These are phyloP conservation scores for Sporothrix mexicana DNA, from an alignment of 2,329 filamentous ascomycete genomes.

Conservation along the genomic window DNA sequence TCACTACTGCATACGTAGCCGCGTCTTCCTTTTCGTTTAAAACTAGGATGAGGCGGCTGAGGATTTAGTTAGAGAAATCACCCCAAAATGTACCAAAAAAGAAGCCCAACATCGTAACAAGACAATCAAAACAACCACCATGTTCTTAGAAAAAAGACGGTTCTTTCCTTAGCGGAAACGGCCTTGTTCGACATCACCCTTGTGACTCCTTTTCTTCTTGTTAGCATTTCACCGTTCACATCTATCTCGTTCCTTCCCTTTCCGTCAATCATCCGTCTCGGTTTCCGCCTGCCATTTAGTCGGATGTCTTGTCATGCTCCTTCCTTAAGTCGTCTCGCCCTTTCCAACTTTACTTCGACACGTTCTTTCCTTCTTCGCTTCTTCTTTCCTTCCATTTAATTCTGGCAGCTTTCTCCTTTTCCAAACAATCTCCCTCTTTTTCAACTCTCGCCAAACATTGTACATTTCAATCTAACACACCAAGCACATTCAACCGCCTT, in stretches of 20 bases:
- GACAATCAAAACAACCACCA: background rate
- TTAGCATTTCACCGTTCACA: slow-evolving; percentile 1
- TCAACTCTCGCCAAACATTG: background rate
- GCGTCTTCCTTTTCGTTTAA: background rate
- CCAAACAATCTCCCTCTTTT: background rate
- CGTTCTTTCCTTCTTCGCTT: background rate
- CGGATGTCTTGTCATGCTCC: background rate
- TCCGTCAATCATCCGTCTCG: slow-evolving; percentile 22
- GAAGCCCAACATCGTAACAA: background rate
- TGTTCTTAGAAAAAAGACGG: slow-evolving; percentile 11
- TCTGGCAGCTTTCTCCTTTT: background rate
- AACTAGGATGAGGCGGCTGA: background rate
- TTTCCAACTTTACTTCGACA: background rate
- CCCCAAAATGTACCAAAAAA: background rate
- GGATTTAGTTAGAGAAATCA: background rate
- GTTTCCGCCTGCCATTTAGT: background rate
- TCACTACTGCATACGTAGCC: slow-evolving; percentile 20
- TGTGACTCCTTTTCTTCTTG: background rate
- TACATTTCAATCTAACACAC: background rate
- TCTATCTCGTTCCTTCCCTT: background rate
- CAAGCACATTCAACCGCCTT: background rate
- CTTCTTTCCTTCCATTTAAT: background rate
- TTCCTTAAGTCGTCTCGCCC: background rate
- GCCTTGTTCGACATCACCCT: background rate
- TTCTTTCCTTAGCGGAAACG: slow-evolving; percentile 21